Evolutionary conservation across 2,329 filamentous ascomycete species (phyloP).

Genomic region (Pyrenophora seminiperda): DNA sequence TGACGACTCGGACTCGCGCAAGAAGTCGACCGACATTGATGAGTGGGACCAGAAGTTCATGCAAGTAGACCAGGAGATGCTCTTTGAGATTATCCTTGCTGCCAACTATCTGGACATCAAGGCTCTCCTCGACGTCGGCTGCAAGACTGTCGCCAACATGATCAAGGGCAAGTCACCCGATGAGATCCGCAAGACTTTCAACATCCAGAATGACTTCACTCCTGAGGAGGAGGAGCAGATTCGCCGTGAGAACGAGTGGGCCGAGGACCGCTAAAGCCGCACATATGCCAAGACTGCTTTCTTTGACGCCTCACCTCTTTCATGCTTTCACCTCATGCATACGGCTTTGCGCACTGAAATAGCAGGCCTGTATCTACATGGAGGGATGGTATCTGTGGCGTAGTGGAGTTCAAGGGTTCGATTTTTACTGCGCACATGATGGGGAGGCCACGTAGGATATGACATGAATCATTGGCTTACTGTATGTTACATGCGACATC

Average conservation of each 20-base stretch:
- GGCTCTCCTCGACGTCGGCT: conserved; percentile 93
- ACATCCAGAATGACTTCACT: conserved; percentile 99
- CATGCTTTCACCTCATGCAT: conserved; percentile 1
- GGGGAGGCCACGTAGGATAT: neutral
- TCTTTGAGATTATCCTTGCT: conserved; percentile 97
- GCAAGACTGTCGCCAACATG: conserved; percentile 99
- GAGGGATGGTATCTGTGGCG: conserved; percentile 11
- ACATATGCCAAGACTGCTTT: neutral
- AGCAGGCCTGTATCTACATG: conserved; percentile 3
- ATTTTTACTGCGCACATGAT: conserved; percentile 11
- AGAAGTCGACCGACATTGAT: conserved; percentile 98
- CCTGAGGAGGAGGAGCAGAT: conserved; percentile 98
- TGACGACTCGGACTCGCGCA: conserved; percentile 90
- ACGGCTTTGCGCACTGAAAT: conserved; percentile 2
- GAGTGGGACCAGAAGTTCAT: conserved; percentile 99
- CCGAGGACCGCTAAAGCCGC: conserved; percentile 46
- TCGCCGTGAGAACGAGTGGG: conserved; percentile 61
- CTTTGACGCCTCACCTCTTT: neutral
- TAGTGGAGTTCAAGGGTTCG: conserved; percentile 18
- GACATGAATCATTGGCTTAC: conserved; percentile 1
- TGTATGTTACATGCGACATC: conserved; percentile 4
- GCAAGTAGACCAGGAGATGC: conserved; percentile 99
- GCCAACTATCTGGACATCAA: conserved; percentile 99
- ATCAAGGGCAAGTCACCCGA: conserved; percentile 99
- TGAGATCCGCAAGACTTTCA: conserved; percentile 99